Conservation (phyloP, 2,329 filamentous ascomycete genomes). For the Penicillium expansum region DNA sequence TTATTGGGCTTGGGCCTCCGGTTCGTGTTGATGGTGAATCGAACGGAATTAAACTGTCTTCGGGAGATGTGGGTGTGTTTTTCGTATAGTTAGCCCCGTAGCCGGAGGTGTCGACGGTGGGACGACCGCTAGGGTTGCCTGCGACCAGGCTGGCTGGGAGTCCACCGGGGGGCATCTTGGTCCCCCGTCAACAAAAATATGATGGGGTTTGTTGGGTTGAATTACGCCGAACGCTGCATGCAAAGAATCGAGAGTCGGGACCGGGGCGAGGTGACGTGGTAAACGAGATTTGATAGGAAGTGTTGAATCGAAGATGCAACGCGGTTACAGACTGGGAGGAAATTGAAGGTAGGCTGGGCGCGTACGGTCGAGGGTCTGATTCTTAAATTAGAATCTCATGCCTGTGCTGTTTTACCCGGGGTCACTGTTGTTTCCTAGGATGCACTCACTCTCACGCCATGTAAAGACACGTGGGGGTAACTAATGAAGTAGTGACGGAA, state of each 20-base stretch:
- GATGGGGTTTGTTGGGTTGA: conserved; percentile 5
- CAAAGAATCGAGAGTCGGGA: conserved; percentile 9
- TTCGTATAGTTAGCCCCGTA: conserved; percentile 36
- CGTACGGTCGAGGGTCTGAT: conserved; percentile 4
- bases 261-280: not conserved
- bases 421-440: not conserved
- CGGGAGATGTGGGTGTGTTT: conserved; percentile 42
- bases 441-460: conserved; percentile 25
- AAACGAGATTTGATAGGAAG: not conserved
- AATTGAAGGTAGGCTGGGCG: not conserved
- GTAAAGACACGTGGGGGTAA: conserved; percentile 12
- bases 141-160: conserved; percentile 45
- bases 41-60: conserved; percentile 36
- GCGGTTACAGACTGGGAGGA: not conserved
- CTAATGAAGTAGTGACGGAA: not conserved
- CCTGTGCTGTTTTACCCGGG: not conserved
- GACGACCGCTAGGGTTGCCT: conserved; percentile 40
- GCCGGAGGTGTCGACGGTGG: conserved; percentile 37
- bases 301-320: not conserved
- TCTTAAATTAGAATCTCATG: conserved; percentile 8
- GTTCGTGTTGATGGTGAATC: conserved; percentile 37
- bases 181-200: conserved; percentile 23
- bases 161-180: conserved; percentile 44
- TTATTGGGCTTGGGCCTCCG: conserved; percentile 23
- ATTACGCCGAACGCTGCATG: conserved; percentile 19